Base-by-base conservation (phyloP, 2,329 filamentous ascomycete genomes). In the Xylaria sp. region DNA sequence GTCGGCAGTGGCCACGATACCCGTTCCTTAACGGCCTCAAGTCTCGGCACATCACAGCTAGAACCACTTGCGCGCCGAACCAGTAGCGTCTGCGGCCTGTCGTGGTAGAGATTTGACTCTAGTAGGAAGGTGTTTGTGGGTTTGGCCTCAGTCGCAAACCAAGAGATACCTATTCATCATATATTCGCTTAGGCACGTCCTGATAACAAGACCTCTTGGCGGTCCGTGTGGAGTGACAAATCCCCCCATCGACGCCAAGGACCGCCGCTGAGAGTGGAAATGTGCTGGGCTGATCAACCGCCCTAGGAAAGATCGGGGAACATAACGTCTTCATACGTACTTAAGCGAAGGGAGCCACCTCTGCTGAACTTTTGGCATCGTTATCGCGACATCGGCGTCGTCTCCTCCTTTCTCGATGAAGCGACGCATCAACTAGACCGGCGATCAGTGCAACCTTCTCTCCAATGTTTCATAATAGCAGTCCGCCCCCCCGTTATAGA, bases 141-240 rank as follows among this genome's bases (percentile, higher is more conserved):
- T 32, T 56, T 61, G n/a, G 30, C 27, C 65, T 47, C 54, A 48
- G 45, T 21, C 5, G 32, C 14, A 27, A 27, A 61, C 59, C 62
- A 42, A 24, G 47, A 36, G 47, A 66, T 36, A 47, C 19, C n/a
- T n/a, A n/a, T n/a, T n/a, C n/a, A n/a, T 34, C 54, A 45, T 51
- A 54, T 50, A 36, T 51, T 64, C 65, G 65, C 65, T 67, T 67
- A 67, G 39, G 14, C 24, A n/a, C n/a, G 21, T n/a, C n/a, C 24
- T 68, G 65, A 67, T 68, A 65, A 68, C 65, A 24, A 27, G 34
- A 2, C 11, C 17, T 36, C 61, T 68, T 60, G 56, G 66, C 64
- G 30, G n/a, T 11, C 30, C 27, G 27, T 30, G 62, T 45, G 50
- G 42, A 51, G 55, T 67, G 65, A 67, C 65, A 67, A 67, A 67